These are phyloP conservation scores for Cladosporium cucumerinum DNA, from an alignment of 2,329 filamentous ascomycete species.

Conservation along the genomic window DNA sequence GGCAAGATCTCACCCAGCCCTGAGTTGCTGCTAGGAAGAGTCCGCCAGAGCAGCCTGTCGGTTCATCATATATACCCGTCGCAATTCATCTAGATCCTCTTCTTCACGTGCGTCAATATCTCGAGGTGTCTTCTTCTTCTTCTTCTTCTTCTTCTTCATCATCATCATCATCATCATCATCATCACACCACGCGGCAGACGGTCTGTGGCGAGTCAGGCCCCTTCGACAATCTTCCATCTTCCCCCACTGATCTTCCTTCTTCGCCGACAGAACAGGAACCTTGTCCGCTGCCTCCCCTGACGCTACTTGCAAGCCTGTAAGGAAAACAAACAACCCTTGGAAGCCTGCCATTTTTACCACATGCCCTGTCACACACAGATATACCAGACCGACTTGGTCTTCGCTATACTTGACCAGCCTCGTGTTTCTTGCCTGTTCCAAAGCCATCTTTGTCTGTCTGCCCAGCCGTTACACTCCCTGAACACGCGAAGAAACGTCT, in stretches of 20 bases:
- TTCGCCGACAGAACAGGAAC: background rate
- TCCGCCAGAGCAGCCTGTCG: background rate
- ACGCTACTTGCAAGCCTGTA: background rate
- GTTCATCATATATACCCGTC: background rate
- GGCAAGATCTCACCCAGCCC: background rate
- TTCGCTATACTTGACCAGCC: background rate
- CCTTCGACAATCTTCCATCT: background rate
- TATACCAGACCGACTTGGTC: background rate
- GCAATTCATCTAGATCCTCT: background rate
- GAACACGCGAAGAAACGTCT: background rate
- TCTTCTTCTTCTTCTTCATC: too few relatives aligned
- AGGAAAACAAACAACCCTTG: constrained; percentile 1
- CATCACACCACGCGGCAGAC: background rate
- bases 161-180: too few relatives aligned
- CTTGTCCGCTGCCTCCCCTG: constrained; percentile 1
- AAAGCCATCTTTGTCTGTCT: background rate
- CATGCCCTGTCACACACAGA: background rate
- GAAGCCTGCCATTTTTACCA: background rate
- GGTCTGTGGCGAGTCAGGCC: background rate
- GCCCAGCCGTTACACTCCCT: background rate
- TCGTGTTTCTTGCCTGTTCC: background rate
- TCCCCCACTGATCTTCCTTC: constrained; percentile 6
- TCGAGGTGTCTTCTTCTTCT: background rate
- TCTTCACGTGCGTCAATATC: background rate
- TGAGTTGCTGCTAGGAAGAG: background rate